These are phyloP conservation scores for Mycena belliarum DNA, from an alignment of 768 basidiomycete species.

Conservation along the genomic window DNA sequence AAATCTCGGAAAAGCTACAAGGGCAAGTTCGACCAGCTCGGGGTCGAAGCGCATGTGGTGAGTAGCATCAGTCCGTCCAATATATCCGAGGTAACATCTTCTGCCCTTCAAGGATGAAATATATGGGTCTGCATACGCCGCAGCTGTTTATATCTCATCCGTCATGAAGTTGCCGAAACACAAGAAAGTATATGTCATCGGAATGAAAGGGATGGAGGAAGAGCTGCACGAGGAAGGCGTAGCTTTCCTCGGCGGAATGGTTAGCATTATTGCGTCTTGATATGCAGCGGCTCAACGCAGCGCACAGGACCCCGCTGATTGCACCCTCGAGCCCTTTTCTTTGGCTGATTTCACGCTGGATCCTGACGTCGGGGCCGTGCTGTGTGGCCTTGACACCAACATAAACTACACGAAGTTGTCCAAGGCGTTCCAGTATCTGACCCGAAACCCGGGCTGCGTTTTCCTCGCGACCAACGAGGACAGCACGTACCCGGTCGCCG, in stretches of 20 bases:
- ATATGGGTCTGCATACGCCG: constrained; percentile 87
- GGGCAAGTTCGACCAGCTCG: constrained; percentile 87
- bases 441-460: constrained; percentile 71
- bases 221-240: constrained; percentile 82
- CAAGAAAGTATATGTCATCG: constrained; percentile 96
- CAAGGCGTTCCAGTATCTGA: constrained; percentile 89
- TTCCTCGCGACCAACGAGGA: constrained; percentile 95
- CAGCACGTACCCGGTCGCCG: constrained; percentile 81
- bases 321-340: constrained; percentile 68
- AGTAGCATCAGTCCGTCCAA: background rate
- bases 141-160: constrained; percentile 76
- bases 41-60: constrained; percentile 82
- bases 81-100: background rate
- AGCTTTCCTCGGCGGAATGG: constrained; percentile 79
- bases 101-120: constrained; percentile 76
- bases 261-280: constrained; percentile 36
- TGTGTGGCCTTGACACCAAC: constrained; percentile 87
- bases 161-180: constrained; percentile 86
- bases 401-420: constrained; percentile 94
- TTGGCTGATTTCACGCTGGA: constrained; percentile 74
- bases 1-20: constrained; percentile 90
- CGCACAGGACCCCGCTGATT: constrained; percentile 78
- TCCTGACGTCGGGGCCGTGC: constrained; percentile 82
- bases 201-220: constrained; percentile 89
- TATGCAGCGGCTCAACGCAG: background rate